Evolutionary conservation across 2,329 filamentous ascomycete genomes (phyloP).

Genomic region (Lomentospora prolificans): DNA sequence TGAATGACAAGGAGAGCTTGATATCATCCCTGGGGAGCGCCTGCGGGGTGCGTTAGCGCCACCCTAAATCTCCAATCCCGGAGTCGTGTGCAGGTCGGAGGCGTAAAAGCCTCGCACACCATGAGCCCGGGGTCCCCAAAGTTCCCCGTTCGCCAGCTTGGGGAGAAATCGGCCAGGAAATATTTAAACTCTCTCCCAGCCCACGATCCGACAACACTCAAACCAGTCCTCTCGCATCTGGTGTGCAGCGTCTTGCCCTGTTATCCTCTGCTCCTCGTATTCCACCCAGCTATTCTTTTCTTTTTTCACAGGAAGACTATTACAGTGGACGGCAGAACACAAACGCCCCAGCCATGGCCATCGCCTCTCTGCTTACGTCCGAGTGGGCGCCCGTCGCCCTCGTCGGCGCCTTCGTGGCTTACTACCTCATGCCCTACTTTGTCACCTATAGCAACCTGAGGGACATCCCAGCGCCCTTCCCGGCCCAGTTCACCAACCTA

Average conservation of each 20-base stretch:
- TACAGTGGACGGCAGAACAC: too few species aligned
- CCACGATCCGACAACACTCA: neutral
- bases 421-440: conserved; percentile 44
- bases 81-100: neutral
- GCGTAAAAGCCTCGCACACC: neutral
- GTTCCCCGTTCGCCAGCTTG: too few species aligned
- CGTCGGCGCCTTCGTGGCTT: conserved; percentile 3
- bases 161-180: too few species aligned
- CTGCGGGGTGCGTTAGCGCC: neutral
- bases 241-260: too few species aligned
- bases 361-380: neutral
- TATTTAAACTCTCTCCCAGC: neutral
- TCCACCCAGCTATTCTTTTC: too few species aligned
- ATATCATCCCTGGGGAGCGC: neutral
- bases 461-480: conserved; percentile 52
- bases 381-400: conserved; percentile 1
- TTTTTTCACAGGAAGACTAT: neutral
- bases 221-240: too few species aligned
- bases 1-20: neutral
- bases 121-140: neutral
- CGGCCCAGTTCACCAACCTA: conserved; percentile 60
- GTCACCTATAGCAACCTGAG: conserved; percentile 41
- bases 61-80: neutral
- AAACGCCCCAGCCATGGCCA: conserved; percentile 3
- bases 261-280: too few species aligned